Conservation (phyloP, 2,329 filamentous ascomycete genomes). For the Chalara sp. region DNA sequence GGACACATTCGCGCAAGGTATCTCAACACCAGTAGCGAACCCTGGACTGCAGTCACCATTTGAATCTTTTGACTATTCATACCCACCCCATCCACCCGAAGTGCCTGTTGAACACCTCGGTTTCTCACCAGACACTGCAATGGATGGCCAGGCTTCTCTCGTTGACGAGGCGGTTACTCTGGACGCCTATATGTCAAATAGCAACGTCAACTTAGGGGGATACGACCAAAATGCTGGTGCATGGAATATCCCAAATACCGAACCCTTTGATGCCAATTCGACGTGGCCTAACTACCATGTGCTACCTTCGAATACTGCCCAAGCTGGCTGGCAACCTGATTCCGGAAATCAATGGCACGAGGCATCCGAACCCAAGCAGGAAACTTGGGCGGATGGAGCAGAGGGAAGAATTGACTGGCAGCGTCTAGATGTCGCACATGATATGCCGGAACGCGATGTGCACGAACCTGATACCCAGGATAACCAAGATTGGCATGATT, state of each 20-base stretch:
- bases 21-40: slow-evolving; percentile 50
- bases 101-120: slow-evolving; percentile 25
- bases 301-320: slow-evolving; percentile 7
- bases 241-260: slow-evolving; percentile 10
- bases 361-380: slow-evolving; percentile 3
- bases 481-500: too few relatives aligned
- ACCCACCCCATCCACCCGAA: slow-evolving; percentile 10
- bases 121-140: slow-evolving; percentile 31
- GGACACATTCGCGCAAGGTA: slow-evolving; percentile 44
- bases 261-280: slow-evolving; percentile 11
- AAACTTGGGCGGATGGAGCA: slow-evolving; percentile 1
- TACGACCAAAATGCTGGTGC: slow-evolving; percentile 5
- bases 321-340: slow-evolving; percentile 5
- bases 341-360: slow-evolving; percentile 10
- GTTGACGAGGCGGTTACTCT: slow-evolving; percentile 17
- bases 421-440: too few relatives aligned
- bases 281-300: slow-evolving; percentile 13
- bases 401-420: neutral
- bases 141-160: slow-evolving; percentile 26
- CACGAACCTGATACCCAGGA: too few relatives aligned
- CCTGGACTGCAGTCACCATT: slow-evolving; percentile 37
- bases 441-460: too few relatives aligned
- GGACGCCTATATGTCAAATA: slow-evolving; percentile 12
- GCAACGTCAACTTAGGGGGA: slow-evolving; percentile 7
- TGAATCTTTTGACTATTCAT: slow-evolving; percentile 9